Percentiles rank a stretch among this genome's conserved stretches.
Evolutionary conservation across 73 alveolate genomes (phyloP).

Genomic region (Symbiodinium pilosum): DNA sequence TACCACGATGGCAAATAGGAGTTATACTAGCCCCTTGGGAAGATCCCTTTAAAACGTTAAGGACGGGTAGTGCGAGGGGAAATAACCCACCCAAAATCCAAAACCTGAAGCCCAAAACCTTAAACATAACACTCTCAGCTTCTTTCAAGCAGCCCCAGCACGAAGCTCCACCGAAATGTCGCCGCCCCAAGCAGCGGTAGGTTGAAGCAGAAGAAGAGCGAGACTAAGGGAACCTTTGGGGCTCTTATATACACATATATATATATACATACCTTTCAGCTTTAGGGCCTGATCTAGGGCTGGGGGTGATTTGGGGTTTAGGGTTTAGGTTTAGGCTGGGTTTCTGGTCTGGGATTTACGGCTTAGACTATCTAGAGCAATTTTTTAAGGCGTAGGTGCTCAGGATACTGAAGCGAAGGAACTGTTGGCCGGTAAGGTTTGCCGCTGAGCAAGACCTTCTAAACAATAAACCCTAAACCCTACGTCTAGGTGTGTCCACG

Average conservation of each 20-base stretch:
- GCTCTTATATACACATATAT: not conserved
- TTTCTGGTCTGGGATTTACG: not conserved
- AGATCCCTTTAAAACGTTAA: too few relatives aligned
- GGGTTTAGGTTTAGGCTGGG: not conserved
- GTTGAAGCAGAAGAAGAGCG: slow-evolving; percentile 84
- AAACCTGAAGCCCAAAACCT: not conserved
- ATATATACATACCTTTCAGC: not conserved
- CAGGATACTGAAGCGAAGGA: too few relatives aligned
- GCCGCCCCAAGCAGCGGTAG: slow-evolving; percentile 77
- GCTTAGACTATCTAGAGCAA: not conserved
- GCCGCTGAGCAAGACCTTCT: not conserved
- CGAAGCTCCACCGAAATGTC: slow-evolving; percentile 89
- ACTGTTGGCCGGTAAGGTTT: too few relatives aligned
- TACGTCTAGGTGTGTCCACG: too few relatives aligned
- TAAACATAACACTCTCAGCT: not conserved
- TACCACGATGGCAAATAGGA: too few relatives aligned
- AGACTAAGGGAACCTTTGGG: slow-evolving; percentile 51
- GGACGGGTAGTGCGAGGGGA: too few relatives aligned
- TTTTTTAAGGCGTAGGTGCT: not conserved
- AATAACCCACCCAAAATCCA: not conserved
- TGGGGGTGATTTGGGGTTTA: not conserved
- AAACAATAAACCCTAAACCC: not conserved
- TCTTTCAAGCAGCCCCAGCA: slow-evolving; percentile 34
- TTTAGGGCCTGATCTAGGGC: not conserved
- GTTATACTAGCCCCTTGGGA: too few relatives aligned